Evolutionary conservation across 1,284 basidiomycete species (phyloP).

Genomic region (Leccinum fuscescens): DNA sequence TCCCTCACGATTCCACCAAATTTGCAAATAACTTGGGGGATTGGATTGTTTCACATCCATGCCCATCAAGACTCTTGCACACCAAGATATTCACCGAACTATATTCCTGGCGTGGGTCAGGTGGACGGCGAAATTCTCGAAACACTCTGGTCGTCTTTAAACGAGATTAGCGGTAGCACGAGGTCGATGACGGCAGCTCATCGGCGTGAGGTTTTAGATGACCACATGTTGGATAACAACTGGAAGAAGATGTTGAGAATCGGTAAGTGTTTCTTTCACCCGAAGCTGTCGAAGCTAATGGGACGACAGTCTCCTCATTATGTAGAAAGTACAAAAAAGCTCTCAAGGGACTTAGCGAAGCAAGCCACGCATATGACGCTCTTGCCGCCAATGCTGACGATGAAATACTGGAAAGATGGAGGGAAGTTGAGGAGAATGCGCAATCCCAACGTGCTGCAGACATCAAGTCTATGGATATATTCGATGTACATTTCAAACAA

Average conservation of each 20-base stretch:
- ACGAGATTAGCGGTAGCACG: no score
- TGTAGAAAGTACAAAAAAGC: background rate
- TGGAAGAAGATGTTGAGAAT: background rate
- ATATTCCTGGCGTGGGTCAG: no score
- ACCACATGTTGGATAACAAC: no score
- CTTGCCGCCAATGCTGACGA: background rate
- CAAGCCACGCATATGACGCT: accelerated
- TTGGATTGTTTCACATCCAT: no score
- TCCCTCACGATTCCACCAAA: no score
- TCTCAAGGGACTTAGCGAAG: background rate
- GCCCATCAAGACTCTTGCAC: no score
- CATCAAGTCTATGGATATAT: background rate
- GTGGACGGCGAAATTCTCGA: no score
- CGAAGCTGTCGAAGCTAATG: background rate
- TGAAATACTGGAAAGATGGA: background rate
- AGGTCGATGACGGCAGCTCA: no score
- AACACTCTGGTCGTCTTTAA: no score
- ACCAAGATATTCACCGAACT: no score
- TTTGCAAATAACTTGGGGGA: no score
- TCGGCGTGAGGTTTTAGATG: no score
- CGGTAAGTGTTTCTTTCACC: background rate
- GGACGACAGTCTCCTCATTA: background rate
- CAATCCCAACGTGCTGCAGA: background rate
- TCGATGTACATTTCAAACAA: background rate
- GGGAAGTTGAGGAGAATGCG: background rate